Percentiles rank a stretch among this genome's conserved stretches.
phyloP scores from a whole-genome alignment of 306 rosid species.

The Senna siamea region DNA sequence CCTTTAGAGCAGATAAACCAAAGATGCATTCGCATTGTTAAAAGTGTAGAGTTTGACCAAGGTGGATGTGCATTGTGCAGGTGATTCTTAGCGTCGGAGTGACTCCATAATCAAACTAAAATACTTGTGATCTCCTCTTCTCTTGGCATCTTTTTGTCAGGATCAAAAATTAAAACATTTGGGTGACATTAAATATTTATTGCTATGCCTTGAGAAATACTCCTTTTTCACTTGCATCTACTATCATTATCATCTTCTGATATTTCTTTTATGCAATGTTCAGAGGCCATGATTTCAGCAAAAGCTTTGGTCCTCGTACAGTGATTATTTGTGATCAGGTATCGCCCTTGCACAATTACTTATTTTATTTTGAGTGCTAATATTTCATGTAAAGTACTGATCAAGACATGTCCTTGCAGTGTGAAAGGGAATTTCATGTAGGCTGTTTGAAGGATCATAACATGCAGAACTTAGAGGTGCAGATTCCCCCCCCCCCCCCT shows the following conservation, averaged over 20 bases:
- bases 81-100: slow-evolving; percentile 38
- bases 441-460: slow-evolving; percentile 76
- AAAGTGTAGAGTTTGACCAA: slow-evolving; percentile 56
- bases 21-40: slow-evolving; percentile 87
- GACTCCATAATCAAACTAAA: neutral
- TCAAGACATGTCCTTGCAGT: slow-evolving; percentile 48
- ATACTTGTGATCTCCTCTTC: neutral
- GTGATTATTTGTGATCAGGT: slow-evolving; percentile 94
- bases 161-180: neutral
- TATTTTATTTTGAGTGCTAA: neutral
- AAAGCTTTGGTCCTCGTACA: slow-evolving; percentile 66
- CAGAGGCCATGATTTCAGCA: slow-evolving; percentile 67
- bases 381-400: slow-evolving; percentile 15
- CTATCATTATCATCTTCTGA: slow-evolving; percentile 2
- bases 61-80: slow-evolving; percentile 84
- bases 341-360: neutral
- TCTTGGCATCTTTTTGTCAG: neutral
- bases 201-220: neutral
- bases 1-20: slow-evolving; percentile 67
- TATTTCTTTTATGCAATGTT: slow-evolving; percentile 33
- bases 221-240: neutral
- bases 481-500: neutral
- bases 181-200: neutral
- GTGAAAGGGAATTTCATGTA: slow-evolving; percentile 83
- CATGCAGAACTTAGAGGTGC: slow-evolving; percentile 65